Conservation (phyloP, 148 eudicot genomes). For the Suaeda aralocaspica region DNA sequence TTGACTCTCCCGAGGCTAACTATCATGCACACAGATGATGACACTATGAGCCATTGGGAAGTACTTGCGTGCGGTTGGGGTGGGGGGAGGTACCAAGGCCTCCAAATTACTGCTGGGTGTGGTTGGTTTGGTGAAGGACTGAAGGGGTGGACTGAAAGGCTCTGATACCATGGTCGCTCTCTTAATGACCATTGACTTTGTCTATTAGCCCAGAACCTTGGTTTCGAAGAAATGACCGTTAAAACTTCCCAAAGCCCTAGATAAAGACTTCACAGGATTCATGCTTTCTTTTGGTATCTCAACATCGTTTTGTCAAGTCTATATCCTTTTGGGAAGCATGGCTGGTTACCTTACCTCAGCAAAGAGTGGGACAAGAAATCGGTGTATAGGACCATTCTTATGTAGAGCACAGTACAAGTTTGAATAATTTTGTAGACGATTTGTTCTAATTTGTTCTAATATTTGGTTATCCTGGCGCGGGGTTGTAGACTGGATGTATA, state of each 20-base stretch:
- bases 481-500: conserved; percentile 67
- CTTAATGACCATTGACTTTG: conserved; percentile 45
- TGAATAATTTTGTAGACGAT: too few species aligned
- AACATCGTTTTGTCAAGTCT: conserved; percentile 53
- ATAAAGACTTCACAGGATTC: conserved; percentile 49
- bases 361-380: conserved; percentile 41
- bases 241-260: conserved; percentile 45
- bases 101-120: conserved; percentile 47
- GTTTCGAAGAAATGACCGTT: conserved; percentile 45
- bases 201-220: conserved; percentile 55
- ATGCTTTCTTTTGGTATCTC: conserved; percentile 68
- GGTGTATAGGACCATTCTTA: conserved; percentile 32
- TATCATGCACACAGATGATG: conserved; percentile 39
- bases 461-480: conserved; percentile 5
- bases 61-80: too few species aligned
- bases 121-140: conserved; percentile 51
- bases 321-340: conserved; percentile 41
- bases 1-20: conserved; percentile 52
- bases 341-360: conserved; percentile 40
- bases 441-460: neutral
- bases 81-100: conserved; percentile 29
- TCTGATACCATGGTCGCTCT: conserved; percentile 43
- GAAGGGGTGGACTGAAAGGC: conserved; percentile 54
- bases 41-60: conserved; percentile 35
- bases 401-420: too few species aligned